phyloP scores from a whole-genome alignment of 805 yeast species.

The Suhomyces xylopsoci region DNA sequence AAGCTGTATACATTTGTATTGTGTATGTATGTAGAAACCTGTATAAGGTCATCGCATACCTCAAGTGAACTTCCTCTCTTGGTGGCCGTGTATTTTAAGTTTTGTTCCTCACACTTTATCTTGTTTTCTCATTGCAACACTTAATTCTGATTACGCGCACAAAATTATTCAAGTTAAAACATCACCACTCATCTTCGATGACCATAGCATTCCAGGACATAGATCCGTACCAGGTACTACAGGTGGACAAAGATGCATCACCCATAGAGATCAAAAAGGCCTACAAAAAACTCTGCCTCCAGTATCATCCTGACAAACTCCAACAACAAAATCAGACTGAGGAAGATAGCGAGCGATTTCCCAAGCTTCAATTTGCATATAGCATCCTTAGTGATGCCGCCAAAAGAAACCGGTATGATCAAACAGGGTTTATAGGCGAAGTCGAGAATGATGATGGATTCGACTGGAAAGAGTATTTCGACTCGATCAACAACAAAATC shows the following conservation, averaged over 20 bases:
- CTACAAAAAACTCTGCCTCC: constrained; percentile 23
- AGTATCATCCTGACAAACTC: constrained; percentile 28
- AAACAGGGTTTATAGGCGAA: constrained; percentile 60
- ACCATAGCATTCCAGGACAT: constrained; percentile 38
- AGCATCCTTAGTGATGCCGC: constrained; percentile 58
- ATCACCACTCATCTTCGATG: neutral
- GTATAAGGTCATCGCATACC: too few species aligned
- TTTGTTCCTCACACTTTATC: neutral
- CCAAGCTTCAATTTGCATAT: constrained; percentile 73
- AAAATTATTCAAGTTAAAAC: neutral
- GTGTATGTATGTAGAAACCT: too few species aligned
- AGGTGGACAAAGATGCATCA: constrained; percentile 37
- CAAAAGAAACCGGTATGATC: constrained; percentile 58
- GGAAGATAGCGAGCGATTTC: constrained; percentile 42
- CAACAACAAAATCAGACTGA: constrained; percentile 15
- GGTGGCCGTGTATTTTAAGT: too few species aligned
- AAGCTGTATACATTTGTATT: too few species aligned
- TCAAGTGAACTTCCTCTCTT: too few species aligned
- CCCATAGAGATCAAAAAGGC: constrained; percentile 60
- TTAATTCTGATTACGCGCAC: neutral
- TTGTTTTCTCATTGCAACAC: neutral
- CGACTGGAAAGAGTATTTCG: constrained; percentile 60
- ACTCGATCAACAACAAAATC: constrained; percentile 45
- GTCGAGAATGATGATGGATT: constrained; percentile 27
- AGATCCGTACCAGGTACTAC: constrained; percentile 60